Base-by-base conservation (phyloP, 2,329 filamentous ascomycete genomes). In the Sporothrix euskadiensis region DNA sequence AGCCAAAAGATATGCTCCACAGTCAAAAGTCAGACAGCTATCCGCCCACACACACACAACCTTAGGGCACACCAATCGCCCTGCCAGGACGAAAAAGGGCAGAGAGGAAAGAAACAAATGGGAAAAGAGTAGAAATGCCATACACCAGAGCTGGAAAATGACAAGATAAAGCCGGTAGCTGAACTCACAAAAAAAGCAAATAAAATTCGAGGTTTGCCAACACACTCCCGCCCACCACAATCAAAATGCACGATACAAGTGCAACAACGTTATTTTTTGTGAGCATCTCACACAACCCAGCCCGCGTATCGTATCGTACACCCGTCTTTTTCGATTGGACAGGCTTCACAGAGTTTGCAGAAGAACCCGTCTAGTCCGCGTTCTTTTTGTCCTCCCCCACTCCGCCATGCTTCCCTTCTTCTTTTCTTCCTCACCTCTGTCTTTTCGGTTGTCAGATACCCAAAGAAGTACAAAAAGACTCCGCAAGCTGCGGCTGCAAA, bases 31-130 rank as follows among this genome's bases (percentile, higher is more conserved):
- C n/a, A 65, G 35, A 65, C 39, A 26, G 14, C 61, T 66, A 47
- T n/a, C 65, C 65, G 44, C 10, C 65, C 44, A 52, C 65, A 44
- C 65, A 69, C 65, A 69, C 44, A 68, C 14, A 69, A 56, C 26
- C 26, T 26, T 30, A 35, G 4, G 22, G 30, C 44, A 52, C 65
- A 39, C 39, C 39, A 66, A 66, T 66, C 61, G 35, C 41, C 26
- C 14, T 32, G 26, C 57, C 41, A 66, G 4, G 41, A 66, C 5
- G 59, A 66, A 49, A 49, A 32, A 66, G 14, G 12, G 41, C 22
- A 66, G 41, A 32, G 14, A 26, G 14, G n/a, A 5, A 30, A 19
- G 7, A 47, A 16, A 19, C 32, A 49, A 49, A 14, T 26, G n/a
- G 41, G 22, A 56, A 22, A 30, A 56, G 26, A 4, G 12, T 14